phyloP scores from a whole-genome alignment of 257 asterid species.

The Coffea eugenioides region DNA sequence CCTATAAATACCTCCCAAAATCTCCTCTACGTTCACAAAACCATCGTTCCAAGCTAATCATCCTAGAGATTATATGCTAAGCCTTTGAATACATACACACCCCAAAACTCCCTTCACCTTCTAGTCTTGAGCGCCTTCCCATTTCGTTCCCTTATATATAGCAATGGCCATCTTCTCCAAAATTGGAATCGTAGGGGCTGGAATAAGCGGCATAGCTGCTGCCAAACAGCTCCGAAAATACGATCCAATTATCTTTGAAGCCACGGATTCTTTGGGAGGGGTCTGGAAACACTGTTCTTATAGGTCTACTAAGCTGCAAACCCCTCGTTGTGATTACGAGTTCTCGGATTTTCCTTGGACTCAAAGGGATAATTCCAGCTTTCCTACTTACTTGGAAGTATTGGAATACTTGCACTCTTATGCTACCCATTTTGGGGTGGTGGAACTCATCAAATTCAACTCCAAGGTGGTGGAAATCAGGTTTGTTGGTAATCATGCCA shows the following conservation, averaged over 20 bases:
- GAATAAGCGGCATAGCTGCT: slow-evolving; percentile 82
- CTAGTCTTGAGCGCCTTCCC: background rate
- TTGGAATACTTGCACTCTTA: slow-evolving; percentile 69
- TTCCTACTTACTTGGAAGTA: slow-evolving; percentile 68
- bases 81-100: background rate
- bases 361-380: slow-evolving; percentile 60
- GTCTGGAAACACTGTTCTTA: slow-evolving; percentile 83
- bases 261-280: slow-evolving; percentile 74
- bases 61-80: background rate
- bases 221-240: slow-evolving; percentile 62
- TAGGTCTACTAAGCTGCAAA: slow-evolving; percentile 65
- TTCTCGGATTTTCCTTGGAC: slow-evolving; percentile 91
- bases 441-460: slow-evolving; percentile 61
- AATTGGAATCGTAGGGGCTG: slow-evolving; percentile 73
- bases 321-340: slow-evolving; percentile 87
- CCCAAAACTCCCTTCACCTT: background rate
- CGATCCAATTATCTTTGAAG: slow-evolving; percentile 75
- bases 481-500: slow-evolving; percentile 40
- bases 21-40: slow-evolving; percentile 13
- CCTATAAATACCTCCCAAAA: slow-evolving; percentile 42
- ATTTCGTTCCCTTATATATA: background rate
- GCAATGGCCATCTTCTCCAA: slow-evolving; percentile 35
- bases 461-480: slow-evolving; percentile 79
- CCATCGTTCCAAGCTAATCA: no score
- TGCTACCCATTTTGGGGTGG: slow-evolving; percentile 60